Conservation (phyloP, 352 stramenopile genomes). For the Globisporangium megalacanthum region DNA sequence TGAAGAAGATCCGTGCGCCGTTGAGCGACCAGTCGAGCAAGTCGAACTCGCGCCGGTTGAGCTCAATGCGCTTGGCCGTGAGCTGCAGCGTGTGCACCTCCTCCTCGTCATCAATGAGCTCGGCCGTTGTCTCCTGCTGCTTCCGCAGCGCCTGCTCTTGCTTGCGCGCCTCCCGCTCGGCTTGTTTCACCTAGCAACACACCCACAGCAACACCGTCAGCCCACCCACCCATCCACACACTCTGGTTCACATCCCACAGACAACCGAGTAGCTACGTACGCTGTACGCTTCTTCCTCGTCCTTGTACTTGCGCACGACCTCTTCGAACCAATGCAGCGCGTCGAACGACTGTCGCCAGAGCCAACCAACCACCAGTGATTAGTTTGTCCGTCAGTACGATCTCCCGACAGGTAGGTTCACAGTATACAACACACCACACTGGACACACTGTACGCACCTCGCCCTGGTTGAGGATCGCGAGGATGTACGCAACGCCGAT, state of each 20-base stretch:
- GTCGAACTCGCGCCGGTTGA: conserved; percentile 86
- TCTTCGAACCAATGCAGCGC: conserved; percentile 90
- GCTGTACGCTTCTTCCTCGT: conserved; percentile 77
- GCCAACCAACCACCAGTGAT: background rate
- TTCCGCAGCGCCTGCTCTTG: conserved; percentile 68
- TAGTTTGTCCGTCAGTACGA: too few relatives aligned
- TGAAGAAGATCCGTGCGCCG: conserved; percentile 91
- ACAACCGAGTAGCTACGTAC: conserved; percentile 13
- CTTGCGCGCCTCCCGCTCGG: conserved; percentile 72
- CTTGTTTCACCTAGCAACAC: conserved; percentile 57
- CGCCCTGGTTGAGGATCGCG: conserved; percentile 85
- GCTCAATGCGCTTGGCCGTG: conserved; percentile 82
- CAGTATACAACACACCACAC: background rate
- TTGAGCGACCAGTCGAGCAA: conserved; percentile 90
- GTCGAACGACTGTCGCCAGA: conserved; percentile 62
- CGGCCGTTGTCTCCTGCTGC: conserved; percentile 78
- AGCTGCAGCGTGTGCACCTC: conserved; percentile 85
- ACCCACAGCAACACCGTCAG: background rate
- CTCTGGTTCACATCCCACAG: background rate
- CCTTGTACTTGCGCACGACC: conserved; percentile 80
- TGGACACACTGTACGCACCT: conserved; percentile 26
- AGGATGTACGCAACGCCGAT: conserved; percentile 93
- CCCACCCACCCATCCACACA: background rate
- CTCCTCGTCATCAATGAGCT: conserved; percentile 84
- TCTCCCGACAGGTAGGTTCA: background rate